A percentile compares a stretch with the other conserved stretches of the same genome.
These are phyloP conservation scores for Croton laevigatus DNA, from an alignment of 441 rosid species.

Conservation along the genomic window DNA sequence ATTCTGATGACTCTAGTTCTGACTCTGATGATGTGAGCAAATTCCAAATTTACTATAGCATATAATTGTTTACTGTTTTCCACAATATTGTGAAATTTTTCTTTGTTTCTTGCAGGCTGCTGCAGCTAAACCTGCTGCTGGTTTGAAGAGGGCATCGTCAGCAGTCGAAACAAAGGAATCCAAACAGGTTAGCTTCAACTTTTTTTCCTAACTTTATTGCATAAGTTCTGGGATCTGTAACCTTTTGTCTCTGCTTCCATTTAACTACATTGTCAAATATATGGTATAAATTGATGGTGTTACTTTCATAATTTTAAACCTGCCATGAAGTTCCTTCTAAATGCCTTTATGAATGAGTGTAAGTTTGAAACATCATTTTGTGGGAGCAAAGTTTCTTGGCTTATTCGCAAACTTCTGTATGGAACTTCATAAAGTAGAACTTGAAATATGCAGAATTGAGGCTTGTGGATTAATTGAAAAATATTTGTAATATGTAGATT, in stretches of 20 bases:
- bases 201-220: too few relatives aligned
- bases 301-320: too few relatives aligned
- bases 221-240: background rate
- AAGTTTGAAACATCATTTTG: too few relatives aligned
- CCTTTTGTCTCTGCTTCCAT: background rate
- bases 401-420: background rate
- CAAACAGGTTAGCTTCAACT: background rate
- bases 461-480: too few relatives aligned
- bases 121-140: background rate
- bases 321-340: background rate
- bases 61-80: background rate
- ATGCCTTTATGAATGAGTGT: background rate
- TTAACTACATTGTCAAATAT: background rate
- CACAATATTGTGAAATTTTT: background rate
- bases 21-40: constrained; percentile 10
- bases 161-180: background rate
- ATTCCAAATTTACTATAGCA: background rate
- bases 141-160: background rate
- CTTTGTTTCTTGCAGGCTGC: background rate
- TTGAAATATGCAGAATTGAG: too few relatives aligned
- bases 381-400: background rate
- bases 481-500: too few relatives aligned
- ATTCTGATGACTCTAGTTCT: constrained; percentile 25
- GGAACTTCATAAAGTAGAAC: too few relatives aligned
- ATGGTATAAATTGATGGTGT: too few relatives aligned